Conservation (phyloP, 495 filamentous ascomycete genomes). For the Apiosordaria backusii region DNA sequence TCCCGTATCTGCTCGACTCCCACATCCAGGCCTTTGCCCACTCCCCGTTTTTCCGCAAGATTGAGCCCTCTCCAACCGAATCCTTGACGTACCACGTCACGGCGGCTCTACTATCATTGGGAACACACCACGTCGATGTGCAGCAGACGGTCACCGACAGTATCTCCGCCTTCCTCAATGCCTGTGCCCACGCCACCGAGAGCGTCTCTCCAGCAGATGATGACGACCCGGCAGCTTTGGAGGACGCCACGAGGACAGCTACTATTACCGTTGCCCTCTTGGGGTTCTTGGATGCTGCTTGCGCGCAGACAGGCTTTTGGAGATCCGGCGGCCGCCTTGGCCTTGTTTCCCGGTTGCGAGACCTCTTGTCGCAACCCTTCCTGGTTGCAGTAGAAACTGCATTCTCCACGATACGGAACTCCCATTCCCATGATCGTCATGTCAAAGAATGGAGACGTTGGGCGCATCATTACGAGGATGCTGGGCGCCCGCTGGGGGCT, state of each 20-base stretch:
- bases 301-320: conserved; percentile 76
- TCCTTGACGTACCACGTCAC: conserved; percentile 73
- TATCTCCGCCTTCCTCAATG: conserved; percentile 63
- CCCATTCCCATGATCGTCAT: conserved; percentile 48
- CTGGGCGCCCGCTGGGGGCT: conserved; percentile 79
- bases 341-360: conserved; percentile 63
- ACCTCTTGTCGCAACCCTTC: conserved; percentile 76
- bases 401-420: conserved; percentile 75
- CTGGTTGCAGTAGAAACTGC: conserved; percentile 79
- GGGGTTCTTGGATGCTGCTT: conserved; percentile 80
- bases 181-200: conserved; percentile 53
- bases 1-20: conserved; percentile 78
- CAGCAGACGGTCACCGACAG: conserved; percentile 57
- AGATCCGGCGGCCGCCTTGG: conserved; percentile 62
- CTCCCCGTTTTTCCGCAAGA: conserved; percentile 75
- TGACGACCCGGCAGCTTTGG: conserved; percentile 50
- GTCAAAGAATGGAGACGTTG: conserved; percentile 77
- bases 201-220: conserved; percentile 43
- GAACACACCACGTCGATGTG: conserved; percentile 62
- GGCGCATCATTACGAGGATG: conserved; percentile 73
- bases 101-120: conserved; percentile 72
- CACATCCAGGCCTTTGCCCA: conserved; percentile 70
- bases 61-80: conserved; percentile 90
- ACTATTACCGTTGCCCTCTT: conserved; percentile 76
- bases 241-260: conserved; percentile 64